phyloP scores from a whole-genome alignment of 1,139 yeast species.

The Trichomonascaceae sp. region DNA sequence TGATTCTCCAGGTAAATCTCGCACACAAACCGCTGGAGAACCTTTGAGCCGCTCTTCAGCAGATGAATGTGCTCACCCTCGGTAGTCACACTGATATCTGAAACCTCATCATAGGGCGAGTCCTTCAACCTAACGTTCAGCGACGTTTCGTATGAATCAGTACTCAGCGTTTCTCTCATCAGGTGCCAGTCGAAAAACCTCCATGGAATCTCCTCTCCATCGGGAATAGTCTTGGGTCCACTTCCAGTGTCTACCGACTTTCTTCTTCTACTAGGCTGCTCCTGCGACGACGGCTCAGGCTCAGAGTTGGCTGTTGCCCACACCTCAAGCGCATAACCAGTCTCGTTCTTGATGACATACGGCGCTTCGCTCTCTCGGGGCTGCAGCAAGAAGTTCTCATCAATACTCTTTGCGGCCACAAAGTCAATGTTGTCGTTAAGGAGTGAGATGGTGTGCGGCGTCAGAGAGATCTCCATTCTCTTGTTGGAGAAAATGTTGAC shows the following conservation, averaged over 20 bases:
- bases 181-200: constrained; percentile 90
- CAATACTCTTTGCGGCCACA: constrained; percentile 53
- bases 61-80: constrained; percentile 76
- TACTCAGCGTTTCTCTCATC: constrained; percentile 66
- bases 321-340: constrained; percentile 65
- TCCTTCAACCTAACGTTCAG: constrained; percentile 48
- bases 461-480: constrained; percentile 65
- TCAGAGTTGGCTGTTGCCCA: constrained; percentile 44
- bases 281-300: constrained; percentile 4
- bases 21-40: constrained; percentile 63
- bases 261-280: not conserved
- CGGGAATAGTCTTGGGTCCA: constrained; percentile 25
- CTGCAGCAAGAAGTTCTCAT: constrained; percentile 35
- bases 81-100: constrained; percentile 51
- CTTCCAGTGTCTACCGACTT: constrained; percentile 7
- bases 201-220: constrained; percentile 58
- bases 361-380: constrained; percentile 79
- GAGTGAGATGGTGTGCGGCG: constrained; percentile 49
- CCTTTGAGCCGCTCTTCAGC: constrained; percentile 47
- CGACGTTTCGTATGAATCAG: constrained; percentile 45
- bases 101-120: constrained; percentile 41
- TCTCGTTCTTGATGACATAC: constrained; percentile 66
- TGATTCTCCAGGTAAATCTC: constrained; percentile 60
- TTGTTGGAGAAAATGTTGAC: constrained; percentile 63
- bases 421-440: constrained; percentile 40